Evolutionary conservation across 139 green algal species (phyloP).

Genomic region (Coccomyxa sp.): DNA sequence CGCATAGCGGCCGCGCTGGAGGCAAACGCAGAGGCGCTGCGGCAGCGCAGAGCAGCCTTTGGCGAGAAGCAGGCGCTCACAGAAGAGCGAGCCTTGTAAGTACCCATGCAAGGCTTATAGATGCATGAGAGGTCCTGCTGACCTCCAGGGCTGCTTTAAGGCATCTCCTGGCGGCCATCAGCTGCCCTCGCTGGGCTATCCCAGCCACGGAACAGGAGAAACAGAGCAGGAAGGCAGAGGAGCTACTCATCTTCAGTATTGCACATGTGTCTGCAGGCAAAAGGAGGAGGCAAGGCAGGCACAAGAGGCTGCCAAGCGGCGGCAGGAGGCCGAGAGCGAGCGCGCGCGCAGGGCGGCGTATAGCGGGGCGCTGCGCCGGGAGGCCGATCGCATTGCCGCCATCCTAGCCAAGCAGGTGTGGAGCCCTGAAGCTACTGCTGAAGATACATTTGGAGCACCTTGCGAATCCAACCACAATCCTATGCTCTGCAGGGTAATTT

Average conservation of each 20-base stretch:
- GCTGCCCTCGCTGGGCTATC: not conserved
- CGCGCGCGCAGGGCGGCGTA: conserved; percentile 43
- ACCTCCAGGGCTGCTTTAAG: no score
- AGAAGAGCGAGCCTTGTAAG: conserved; percentile 31
- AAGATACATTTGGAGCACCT: no score
- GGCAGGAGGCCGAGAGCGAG: conserved; percentile 38
- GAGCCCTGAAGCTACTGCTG: no score
- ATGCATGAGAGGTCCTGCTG: no score
- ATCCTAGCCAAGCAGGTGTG: conserved; percentile 13
- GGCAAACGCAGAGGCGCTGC: conserved; percentile 17
- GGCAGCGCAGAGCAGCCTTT: conserved; percentile 29
- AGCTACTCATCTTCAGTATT: not conserved
- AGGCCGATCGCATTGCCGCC: conserved; percentile 26
- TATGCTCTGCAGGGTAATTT: no score
- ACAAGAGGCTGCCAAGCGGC: conserved; percentile 30
- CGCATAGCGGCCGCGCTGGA: conserved; percentile 47
- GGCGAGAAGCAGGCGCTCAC: conserved; percentile 29
- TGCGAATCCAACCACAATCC: no score
- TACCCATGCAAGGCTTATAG: no score
- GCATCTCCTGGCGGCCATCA: not conserved
- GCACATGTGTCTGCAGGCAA: conserved; percentile 15
- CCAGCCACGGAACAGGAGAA: no score
- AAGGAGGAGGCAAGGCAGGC: conserved; percentile 28
- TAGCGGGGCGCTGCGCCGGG: conserved; percentile 10
- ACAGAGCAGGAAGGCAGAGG: not conserved